Evolutionary conservation across 352 stramenopile genomes (phyloP).

Genomic region (Phytophthora fragariae): DNA sequence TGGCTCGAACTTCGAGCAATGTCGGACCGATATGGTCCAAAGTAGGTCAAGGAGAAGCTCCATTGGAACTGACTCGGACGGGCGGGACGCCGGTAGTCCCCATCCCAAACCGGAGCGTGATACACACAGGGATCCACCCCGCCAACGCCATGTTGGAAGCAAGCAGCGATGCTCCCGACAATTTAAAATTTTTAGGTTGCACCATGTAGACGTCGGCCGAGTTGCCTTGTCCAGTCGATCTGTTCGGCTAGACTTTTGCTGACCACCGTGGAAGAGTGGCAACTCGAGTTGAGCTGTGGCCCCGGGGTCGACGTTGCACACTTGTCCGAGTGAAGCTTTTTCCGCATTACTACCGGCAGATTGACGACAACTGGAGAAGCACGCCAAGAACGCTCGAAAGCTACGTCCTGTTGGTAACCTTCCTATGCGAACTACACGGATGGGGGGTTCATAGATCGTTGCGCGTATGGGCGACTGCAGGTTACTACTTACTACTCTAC

Average conservation of each 20-base stretch:
- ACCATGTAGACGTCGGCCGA: no score
- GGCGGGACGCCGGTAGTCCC: background rate
- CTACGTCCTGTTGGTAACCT: slow-evolving; percentile 8
- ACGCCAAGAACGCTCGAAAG: background rate
- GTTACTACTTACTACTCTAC: slow-evolving; percentile 16
- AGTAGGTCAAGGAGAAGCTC: no score
- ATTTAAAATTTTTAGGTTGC: no score
- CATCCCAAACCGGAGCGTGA: background rate
- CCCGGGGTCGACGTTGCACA: slow-evolving; percentile 22
- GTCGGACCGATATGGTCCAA: no score
- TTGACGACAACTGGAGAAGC: background rate
- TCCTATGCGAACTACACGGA: slow-evolving; percentile 12
- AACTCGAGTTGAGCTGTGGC: slow-evolving; percentile 3
- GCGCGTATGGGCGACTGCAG: background rate
- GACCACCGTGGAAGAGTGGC: slow-evolving; percentile 2
- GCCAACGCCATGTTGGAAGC: background rate
- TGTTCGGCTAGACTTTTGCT: slow-evolving; percentile 7
- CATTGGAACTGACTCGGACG: no score
- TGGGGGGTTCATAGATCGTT: slow-evolving; percentile 23
- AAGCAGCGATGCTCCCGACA: no score
- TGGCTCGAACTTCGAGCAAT: no score
- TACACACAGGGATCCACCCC: background rate
- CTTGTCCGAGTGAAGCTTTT: background rate
- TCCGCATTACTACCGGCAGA: background rate
- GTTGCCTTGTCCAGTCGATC: background rate